Base-by-base conservation (phyloP, 2,329 filamentous ascomycete species). In the Penicillium sclerotiorum region DNA sequence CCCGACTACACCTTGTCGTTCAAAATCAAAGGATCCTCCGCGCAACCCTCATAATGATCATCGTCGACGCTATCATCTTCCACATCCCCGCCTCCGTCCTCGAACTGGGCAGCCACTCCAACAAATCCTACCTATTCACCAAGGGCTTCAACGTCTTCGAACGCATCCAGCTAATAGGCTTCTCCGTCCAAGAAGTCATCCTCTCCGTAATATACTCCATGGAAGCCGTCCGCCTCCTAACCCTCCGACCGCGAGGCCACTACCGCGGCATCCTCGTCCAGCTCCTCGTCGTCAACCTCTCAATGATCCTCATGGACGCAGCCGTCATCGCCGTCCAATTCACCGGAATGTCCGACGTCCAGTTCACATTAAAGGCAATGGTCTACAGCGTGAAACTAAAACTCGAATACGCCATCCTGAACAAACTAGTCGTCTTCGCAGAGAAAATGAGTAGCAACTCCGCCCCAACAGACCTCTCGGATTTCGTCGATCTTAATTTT, bases 131-230 rank as follows among this genome's bases (percentile, higher is more conserved):
- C 1, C 49, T 57, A 5, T 73, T 70, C 47, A 52, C 56, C 3
- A 18, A 50, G 0, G 71, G 61, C 2, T 77, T 74, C 57, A 66
- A 70, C 22, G 54, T 77, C 38, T 71, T 79, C 62, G 80, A 83
- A 52, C 77, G 78, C 55, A 69, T 82, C 9, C 79, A 83, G 57
- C 72, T 83, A 42, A 74, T 76, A 3, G 69, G 78, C 8, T 83
- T 83, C 61, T 81, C 77, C 49, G 30, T 80, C 5, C 80, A 83
- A 61, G 80, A 83, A 52, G 65, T 76, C 30, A 69, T 80, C 28
- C 72, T 83, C 36, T 81, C 79, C 1, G 59, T 66, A 0, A 64
- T 81, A 12, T 83, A 81, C 58, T 80, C 83, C 35, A 65, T 62
- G 52, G 77, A 81, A 55, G 78, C 80, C 0, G 63, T 78, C 37